phyloP scores from a whole-genome alignment of 176 grass and related monocot genomes.

The Musa troglodytarum region DNA sequence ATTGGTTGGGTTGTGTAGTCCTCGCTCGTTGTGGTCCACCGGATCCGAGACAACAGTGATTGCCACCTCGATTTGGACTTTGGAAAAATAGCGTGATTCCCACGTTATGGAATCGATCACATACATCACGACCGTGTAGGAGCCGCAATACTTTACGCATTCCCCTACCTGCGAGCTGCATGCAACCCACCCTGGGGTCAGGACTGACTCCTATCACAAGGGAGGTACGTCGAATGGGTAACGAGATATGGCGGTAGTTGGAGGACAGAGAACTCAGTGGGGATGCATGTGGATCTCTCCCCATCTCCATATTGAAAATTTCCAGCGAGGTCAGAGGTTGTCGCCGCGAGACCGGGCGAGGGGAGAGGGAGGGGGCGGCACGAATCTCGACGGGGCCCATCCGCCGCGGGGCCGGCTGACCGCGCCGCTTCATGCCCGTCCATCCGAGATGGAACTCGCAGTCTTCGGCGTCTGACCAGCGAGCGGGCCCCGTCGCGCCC shows the following conservation, averaged over 20 bases:
- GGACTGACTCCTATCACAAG: too few species aligned
- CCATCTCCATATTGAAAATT: not conserved
- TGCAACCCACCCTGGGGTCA: too few species aligned
- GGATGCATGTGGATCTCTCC: not conserved
- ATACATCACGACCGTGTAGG: not conserved
- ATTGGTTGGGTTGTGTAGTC: not conserved
- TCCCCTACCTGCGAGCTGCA: too few species aligned
- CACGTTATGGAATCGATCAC: constrained; percentile 8
- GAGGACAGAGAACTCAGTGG: not conserved
- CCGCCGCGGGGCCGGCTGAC: not conserved
- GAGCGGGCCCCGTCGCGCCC: not conserved
- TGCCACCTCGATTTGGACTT: not conserved
- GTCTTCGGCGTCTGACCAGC: not conserved
- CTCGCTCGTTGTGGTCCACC: not conserved
- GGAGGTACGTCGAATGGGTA: too few species aligned
- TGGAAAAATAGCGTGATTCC: not conserved
- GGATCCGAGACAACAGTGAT: not conserved
- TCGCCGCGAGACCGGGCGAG: not conserved
- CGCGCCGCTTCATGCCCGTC: not conserved
- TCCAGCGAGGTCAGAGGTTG: constrained; percentile 4
- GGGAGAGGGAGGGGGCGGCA: not conserved
- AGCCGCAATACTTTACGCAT: not conserved
- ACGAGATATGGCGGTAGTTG: not conserved
- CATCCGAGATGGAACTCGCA: not conserved
- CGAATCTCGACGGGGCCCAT: not conserved